Evolutionary conservation across 2,329 filamentous ascomycete genomes (phyloP), one percentile per base, ranked within the genome.

Genomic region (Phaeosphaeriaceae sp.): DNA sequence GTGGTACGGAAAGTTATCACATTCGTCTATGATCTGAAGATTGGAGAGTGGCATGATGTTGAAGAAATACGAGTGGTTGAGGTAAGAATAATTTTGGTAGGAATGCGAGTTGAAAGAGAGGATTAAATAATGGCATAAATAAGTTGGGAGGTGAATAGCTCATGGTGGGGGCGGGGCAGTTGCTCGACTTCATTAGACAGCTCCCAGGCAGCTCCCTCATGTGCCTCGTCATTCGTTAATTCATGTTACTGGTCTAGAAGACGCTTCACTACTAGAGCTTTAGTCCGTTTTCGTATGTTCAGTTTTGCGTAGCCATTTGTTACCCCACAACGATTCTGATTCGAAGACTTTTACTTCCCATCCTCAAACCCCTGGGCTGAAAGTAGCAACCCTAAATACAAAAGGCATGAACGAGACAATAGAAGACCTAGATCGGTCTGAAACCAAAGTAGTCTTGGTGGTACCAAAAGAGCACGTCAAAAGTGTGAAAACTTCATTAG

Each of bases 1-100:
- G 47, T 82, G 80, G 74, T 95, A 90, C 1, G 92, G 92, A 66
- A 96, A 96, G 65, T 89, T 93, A 68, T 85, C 82, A 73, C 81
- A 83, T 71, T 84, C 81, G 43, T 78, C 74, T 39, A 85, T 70
- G 20, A 85, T 73, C 42, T 84, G 80, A 41, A 85, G 73, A 56
- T 83, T 80, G 20, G 78, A 77, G 52, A 76, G 73, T 2, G 63
- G 44, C 69, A 73, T 72, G 37, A n/a, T n/a, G 29, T 30, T 29
- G 18, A 16, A 11, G 7, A 11, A 2, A 11, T 26, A 11, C 4
- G 21, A 4, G 42, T 52, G 16, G 42, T 26, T 13, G 32, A 40
- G n/a, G 38, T 39, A 13, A 37, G 38, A 6, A 18, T 30, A 12
- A 16, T 26, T 20, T 13, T 16, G 8, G 29, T 40, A 23, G 41